These are phyloP conservation scores for Echium plantagineum DNA, from an alignment of 257 asterid genomes.

Conservation along the genomic window DNA sequence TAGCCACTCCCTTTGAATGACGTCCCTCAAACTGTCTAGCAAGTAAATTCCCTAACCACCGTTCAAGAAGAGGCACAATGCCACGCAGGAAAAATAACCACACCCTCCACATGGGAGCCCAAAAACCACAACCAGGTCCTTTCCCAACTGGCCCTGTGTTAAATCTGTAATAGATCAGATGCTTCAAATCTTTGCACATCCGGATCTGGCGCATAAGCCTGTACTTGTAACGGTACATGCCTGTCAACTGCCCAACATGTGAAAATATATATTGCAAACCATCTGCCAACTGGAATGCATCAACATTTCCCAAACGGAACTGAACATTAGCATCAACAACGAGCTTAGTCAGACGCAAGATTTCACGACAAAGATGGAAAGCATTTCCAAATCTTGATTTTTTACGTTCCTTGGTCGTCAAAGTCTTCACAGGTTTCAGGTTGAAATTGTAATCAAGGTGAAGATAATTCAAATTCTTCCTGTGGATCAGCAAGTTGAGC, in stretches of 20 bases:
- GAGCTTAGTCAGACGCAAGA: conserved; percentile 88
- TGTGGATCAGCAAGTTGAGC: conserved; percentile 88
- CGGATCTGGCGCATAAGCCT: conserved; percentile 99
- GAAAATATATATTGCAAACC: conserved; percentile 95
- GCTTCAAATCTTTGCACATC: conserved; percentile 98
- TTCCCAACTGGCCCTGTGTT: conserved; percentile 99
- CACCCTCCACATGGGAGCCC: conserved; percentile 99
- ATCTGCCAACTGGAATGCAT: conserved; percentile 98
- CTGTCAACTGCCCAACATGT: conserved; percentile 97
- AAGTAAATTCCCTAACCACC: conserved; percentile 95
- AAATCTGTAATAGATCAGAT: conserved; percentile 89
- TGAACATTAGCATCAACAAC: conserved; percentile 98
- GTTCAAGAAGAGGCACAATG: conserved; percentile 90
- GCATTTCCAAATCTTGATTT: conserved; percentile 98
- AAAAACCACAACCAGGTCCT: conserved; percentile 99
- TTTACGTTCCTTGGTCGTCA: conserved; percentile 93
- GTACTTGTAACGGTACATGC: conserved; percentile 96
- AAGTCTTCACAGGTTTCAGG: conserved; percentile 96
- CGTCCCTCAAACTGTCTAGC: conserved; percentile 99
- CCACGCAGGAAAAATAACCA: conserved; percentile 99
- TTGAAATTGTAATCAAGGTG: conserved; percentile 96
- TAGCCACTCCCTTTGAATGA: conserved; percentile 96
- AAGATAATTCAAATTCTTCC: conserved; percentile 86
- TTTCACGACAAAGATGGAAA: conserved; percentile 98
- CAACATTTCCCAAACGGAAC: conserved; percentile 96